Evolutionary conservation across 768 basidiomycete species (phyloP).

Genomic region (Lactarius hengduanensis): DNA sequence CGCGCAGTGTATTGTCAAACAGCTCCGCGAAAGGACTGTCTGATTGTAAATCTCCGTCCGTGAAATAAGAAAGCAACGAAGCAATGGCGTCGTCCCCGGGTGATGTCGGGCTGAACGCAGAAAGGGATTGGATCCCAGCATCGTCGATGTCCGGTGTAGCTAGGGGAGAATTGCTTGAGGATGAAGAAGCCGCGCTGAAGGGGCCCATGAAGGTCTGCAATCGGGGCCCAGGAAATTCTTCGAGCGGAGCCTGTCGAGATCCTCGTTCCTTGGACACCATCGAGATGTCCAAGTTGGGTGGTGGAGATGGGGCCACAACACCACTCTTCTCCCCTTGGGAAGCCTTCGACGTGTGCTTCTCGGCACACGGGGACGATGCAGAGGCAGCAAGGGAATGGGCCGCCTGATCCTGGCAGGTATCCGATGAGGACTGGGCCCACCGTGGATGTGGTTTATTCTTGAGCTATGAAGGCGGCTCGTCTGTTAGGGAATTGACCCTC

Average conservation of each 20-base stretch:
- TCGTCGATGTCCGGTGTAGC: slow-evolving; percentile 1
- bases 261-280: not conserved
- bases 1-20: slow-evolving; percentile 7
- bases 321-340: not conserved
- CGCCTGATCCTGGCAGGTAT: slow-evolving; percentile 11
- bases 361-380: slow-evolving; percentile 2
- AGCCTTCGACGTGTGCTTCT: not conserved
- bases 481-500: not conserved
- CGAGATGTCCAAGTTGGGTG: not conserved
- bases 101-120: not conserved
- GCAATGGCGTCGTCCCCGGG: not conserved
- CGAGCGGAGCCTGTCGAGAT: not conserved
- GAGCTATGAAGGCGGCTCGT: slow-evolving; percentile 41
- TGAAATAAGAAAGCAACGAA: slow-evolving; percentile 7
- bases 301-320: not conserved
- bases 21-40: not conserved
- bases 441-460: slow-evolving; percentile 73
- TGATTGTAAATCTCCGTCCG: not conserved
- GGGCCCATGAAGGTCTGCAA: not conserved
- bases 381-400: not conserved
- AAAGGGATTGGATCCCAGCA: not conserved
- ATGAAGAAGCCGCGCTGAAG: not conserved
- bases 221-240: not conserved
- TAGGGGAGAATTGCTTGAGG: not conserved
- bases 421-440: slow-evolving; percentile 40